Percentiles rank a stretch among this genome's conserved stretches.
These are phyloP conservation scores for Neotropicomus parvogracilis DNA, from an alignment of 1,284 basidiomycete genomes.

Conservation along the genomic window DNA sequence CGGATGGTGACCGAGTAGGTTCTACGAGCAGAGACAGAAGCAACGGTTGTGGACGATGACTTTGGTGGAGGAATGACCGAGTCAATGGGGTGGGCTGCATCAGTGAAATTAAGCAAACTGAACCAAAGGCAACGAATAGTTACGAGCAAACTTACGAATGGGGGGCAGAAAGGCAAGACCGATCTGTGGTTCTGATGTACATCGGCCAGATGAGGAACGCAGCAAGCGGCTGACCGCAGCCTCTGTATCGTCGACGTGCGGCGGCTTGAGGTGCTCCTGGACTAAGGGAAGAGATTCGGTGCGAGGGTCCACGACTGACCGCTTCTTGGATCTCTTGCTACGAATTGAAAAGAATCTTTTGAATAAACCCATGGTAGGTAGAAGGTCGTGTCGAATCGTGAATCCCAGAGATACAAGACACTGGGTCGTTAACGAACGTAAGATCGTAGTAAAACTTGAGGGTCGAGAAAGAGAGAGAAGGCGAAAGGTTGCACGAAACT, in stretches of 20 bases:
- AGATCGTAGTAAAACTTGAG: conserved; percentile 10
- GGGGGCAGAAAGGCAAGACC: conserved; percentile 59
- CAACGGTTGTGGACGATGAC: conserved; percentile 45
- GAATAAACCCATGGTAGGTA: conserved; percentile 57
- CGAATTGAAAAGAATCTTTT: conserved; percentile 69
- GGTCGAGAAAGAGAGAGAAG: conserved; percentile 3
- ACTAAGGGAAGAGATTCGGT: conserved; percentile 3
- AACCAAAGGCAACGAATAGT: not conserved
- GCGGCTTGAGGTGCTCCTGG: conserved; percentile 16
- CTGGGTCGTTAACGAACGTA: conserved; percentile 30
- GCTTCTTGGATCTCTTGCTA: conserved; percentile 54
- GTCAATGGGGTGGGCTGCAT: conserved; percentile 64
- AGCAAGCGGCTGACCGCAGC: conserved; percentile 62
- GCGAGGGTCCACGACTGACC: conserved; percentile 22
- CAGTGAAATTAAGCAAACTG: not conserved
- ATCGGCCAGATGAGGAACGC: conserved; percentile 68
- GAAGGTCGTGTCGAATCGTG: conserved; percentile 30
- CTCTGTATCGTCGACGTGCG: conserved; percentile 44
- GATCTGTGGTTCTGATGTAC: conserved; percentile 50
- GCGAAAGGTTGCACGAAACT: conserved; percentile 20
- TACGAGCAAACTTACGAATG: conserved; percentile 50
- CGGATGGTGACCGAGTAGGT: conserved; percentile 70
- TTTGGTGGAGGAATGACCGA: conserved; percentile 46
- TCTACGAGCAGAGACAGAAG: conserved; percentile 51
- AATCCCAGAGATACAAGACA: conserved; percentile 7